These are phyloP conservation scores for Bipolaris oryzae DNA, from an alignment of 2,329 filamentous ascomycete genomes.

Conservation along the genomic window DNA sequence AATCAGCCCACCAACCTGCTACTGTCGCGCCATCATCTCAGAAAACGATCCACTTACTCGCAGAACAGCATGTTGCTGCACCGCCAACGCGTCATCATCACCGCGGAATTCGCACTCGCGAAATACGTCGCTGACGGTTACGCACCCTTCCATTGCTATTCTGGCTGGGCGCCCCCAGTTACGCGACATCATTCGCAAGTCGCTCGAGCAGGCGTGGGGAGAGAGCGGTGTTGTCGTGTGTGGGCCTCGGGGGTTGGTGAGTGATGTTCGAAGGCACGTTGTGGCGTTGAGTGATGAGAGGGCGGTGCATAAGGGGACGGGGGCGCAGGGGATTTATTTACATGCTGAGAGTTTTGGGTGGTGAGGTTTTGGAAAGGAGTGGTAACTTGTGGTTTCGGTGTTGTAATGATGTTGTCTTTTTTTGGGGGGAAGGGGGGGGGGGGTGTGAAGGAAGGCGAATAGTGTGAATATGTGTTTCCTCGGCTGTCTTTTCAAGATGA, in stretches of 20 bases:
- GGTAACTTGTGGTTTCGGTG: too few relatives aligned
- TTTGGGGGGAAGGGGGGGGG: too few relatives aligned
- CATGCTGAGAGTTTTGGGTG: conserved; percentile 62
- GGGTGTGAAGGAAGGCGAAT: background rate
- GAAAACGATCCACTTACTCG: conserved; percentile 39
- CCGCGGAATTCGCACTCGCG: background rate
- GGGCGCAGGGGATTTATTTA: conserved; percentile 67
- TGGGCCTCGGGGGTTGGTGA: conserved; percentile 61
- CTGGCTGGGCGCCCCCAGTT: conserved; percentile 60
- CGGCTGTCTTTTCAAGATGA: too few relatives aligned
- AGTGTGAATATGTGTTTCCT: too few relatives aligned
- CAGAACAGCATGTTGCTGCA: conserved; percentile 27
- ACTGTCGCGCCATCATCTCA: conserved; percentile 57
- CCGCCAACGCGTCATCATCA: conserved; percentile 1
- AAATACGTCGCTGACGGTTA: conserved; percentile 18
- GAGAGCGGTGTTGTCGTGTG: conserved; percentile 69
- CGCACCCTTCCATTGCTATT: conserved; percentile 47
- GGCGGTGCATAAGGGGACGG: conserved; percentile 70
- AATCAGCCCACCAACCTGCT: conserved; percentile 45
- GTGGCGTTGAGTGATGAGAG: conserved; percentile 67
- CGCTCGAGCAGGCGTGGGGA: conserved; percentile 64
- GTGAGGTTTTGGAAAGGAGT: background rate
- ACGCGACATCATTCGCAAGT: conserved; percentile 58
- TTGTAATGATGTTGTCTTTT: background rate
- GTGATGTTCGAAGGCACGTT: conserved; percentile 61